These are phyloP conservation scores for Aspergillus alliaceus DNA, from an alignment of 2,329 filamentous ascomycete species.

Conservation along the genomic window DNA sequence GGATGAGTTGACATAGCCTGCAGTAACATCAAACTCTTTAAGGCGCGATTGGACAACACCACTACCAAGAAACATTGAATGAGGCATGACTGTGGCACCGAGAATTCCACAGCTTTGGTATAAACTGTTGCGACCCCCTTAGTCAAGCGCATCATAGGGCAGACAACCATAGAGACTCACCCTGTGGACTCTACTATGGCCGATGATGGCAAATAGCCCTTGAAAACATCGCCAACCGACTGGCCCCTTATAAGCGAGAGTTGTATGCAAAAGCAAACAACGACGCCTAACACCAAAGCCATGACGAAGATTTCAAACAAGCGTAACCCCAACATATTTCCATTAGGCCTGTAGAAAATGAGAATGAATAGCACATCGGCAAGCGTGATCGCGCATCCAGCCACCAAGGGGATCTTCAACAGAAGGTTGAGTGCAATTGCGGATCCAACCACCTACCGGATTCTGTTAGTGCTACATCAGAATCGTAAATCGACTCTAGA, in stretches of 20 bases:
- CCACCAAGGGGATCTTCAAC: constrained; percentile 54
- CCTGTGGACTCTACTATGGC: constrained; percentile 54
- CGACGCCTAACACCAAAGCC: constrained; percentile 54
- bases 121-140: constrained; percentile 34
- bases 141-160: neutral
- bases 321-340: constrained; percentile 53
- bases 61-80: constrained; percentile 58
- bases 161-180: constrained; percentile 27
- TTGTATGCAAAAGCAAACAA: constrained; percentile 59
- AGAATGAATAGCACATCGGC: constrained; percentile 58
- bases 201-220: constrained; percentile 55
- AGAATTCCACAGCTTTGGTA: constrained; percentile 57
- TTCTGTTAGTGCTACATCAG: neutral
- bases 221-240: constrained; percentile 53
- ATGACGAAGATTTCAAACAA: constrained; percentile 58
- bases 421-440: constrained; percentile 59
- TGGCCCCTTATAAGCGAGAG: constrained; percentile 53
- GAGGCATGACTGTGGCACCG: constrained; percentile 60
- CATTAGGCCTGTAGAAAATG: constrained; percentile 55
- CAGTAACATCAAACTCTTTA: constrained; percentile 47
- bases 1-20: constrained; percentile 35
- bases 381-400: constrained; percentile 58
- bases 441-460: constrained; percentile 53
- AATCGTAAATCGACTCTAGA: neutral
- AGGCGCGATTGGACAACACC: constrained; percentile 57